Evolutionary conservation across 1,284 basidiomycete genomes (phyloP), one percentile per base, ranked within the genome.

Genomic region (Coniferiporia sulphurascens): DNA sequence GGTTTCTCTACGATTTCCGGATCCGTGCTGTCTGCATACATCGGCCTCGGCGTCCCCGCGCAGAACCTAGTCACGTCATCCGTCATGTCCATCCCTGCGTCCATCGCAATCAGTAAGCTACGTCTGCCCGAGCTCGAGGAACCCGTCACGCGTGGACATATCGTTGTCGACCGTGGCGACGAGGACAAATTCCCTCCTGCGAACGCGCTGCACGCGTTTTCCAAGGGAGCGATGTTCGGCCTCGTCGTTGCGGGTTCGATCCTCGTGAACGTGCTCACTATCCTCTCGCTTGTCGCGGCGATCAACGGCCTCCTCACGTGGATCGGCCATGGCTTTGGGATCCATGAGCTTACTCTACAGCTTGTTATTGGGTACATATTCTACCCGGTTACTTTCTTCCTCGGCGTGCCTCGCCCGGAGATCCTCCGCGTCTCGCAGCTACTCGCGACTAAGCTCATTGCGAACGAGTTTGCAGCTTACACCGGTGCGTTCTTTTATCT

Each of bases 1-100:
- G 79, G 81, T 44, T 93, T 93, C 75, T 90, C 93, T 8, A 94
- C 93, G 56, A 95, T 95, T 66, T 87, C 93, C 56, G 94, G 94
- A 52, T 92, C 91, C 56, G 93, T 95, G 15, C 79, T 96, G 58
- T 78, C 83, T 58, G 93, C 91, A 48, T 96, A 95, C 73, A 89
- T 95, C 67, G 76, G 73, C 58, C 75, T 95, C 63, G 94, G 94
- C 58, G 89, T 96, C 43, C 87, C 89, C 35, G 74, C 92, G 15
- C 82, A 86, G 72, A 93, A 91, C 72, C 79, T 96, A 34, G 80
- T 96, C 67, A 94, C 93, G 4, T 90, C 93, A 4, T 93, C 91
- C 9, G 89, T 96, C 65, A 96, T 96, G 93, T 91, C 87, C 69
- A 96, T 96, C 67, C 93, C 93, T 9, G 93, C 94, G 0, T 93